phyloP scores from a whole-genome alignment of 257 asterid species.

The Solanum dulcamara region DNA sequence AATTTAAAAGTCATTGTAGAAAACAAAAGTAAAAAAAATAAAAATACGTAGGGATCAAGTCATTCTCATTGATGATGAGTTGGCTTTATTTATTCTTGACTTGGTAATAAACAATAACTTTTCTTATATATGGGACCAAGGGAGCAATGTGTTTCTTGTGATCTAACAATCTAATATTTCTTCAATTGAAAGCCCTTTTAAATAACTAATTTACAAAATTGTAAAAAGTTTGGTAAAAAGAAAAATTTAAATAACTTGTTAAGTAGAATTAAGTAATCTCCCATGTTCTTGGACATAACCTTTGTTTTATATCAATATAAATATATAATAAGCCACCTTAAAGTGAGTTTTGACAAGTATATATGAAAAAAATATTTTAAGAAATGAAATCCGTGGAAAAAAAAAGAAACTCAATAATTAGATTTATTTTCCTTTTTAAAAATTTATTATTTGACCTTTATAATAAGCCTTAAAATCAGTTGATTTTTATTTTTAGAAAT shows the following conservation, averaged over 20 bases:
- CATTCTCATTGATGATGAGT: not conserved
- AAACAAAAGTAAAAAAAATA: too few species aligned
- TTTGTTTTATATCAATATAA: not conserved
- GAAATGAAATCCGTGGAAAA: not conserved
- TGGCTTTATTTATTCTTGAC: not conserved
- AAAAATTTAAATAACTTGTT: not conserved
- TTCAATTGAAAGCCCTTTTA: not conserved
- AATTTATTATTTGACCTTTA: too few species aligned
- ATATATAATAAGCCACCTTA: not conserved
- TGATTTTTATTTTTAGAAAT: too few species aligned
- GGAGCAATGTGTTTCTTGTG: not conserved
- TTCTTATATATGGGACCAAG: not conserved
- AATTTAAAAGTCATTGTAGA: too few species aligned
- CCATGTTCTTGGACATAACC: not conserved
- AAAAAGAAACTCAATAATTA: too few species aligned
- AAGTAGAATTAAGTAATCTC: not conserved
- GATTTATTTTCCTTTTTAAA: too few species aligned
- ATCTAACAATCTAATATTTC: not conserved
- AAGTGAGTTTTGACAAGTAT: not conserved
- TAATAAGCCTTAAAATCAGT: too few species aligned
- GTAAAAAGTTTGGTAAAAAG: not conserved
- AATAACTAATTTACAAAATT: not conserved
- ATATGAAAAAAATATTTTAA: not conserved
- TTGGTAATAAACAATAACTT: not conserved
- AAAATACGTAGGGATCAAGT: not conserved